phyloP scores from a whole-genome alignment of 169 alveolate species.

The Cystoisospora suis region DNA sequence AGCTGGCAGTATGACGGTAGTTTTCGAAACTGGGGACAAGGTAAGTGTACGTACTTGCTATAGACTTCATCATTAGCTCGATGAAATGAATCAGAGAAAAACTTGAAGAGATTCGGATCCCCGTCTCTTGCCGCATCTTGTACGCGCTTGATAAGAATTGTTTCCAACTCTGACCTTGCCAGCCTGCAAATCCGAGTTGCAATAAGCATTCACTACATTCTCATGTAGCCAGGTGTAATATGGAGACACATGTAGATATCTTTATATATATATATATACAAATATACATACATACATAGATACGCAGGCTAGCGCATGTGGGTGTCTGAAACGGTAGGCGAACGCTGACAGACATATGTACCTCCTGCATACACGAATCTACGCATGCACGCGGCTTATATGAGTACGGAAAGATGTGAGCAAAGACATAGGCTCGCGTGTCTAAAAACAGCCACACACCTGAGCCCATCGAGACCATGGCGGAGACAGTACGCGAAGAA shows the following conservation, averaged over 20 bases:
- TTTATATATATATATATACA: neutral
- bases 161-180: neutral
- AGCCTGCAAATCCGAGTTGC: neutral
- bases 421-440: too few relatives aligned
- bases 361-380: too few relatives aligned
- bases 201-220: neutral
- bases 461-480: too few relatives aligned
- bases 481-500: too few relatives aligned
- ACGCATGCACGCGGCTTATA: too few relatives aligned
- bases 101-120: neutral
- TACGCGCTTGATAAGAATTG: neutral
- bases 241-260: neutral
- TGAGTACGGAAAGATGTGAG: too few relatives aligned
- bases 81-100: neutral
- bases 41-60: neutral
- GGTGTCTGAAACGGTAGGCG: too few relatives aligned
- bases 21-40: neutral
- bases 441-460: too few relatives aligned
- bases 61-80: constrained; percentile 6
- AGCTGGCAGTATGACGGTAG: neutral
- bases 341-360: too few relatives aligned
- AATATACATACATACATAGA: neutral
- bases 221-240: neutral
- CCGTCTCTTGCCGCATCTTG: neutral
- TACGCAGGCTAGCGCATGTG: neutral